phyloP scores from a whole-genome alignment of 768 basidiomycete genomes.

The Lactifluus subvellereus region DNA sequence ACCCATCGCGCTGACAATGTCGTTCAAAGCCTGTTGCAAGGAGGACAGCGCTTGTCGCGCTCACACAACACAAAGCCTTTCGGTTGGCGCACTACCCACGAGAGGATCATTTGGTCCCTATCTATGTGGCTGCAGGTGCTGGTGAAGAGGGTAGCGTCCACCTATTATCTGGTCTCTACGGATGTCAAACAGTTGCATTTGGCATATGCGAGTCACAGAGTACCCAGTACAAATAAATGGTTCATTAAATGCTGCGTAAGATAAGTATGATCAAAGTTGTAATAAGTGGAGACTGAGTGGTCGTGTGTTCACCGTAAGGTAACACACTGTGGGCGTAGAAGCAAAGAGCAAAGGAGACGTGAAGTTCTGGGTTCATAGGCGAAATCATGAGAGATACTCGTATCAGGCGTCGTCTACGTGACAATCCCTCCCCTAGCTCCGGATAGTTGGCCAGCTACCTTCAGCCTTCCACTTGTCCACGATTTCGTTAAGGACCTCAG shows the following conservation, averaged over 20 bases:
- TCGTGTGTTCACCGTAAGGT: neutral
- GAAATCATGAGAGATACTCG: slow-evolving; percentile 19
- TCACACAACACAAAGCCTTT: slow-evolving; percentile 58
- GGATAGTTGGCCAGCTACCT: slow-evolving; percentile 40
- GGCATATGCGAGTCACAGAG: slow-evolving; percentile 36
- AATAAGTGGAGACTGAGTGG: slow-evolving; percentile 6
- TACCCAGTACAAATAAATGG: slow-evolving; percentile 11
- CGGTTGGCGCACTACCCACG: slow-evolving; percentile 58
- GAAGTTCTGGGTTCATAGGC: slow-evolving; percentile 10
- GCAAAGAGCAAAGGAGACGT: slow-evolving; percentile 6
- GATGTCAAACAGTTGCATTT: slow-evolving; percentile 62
- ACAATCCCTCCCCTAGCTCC: slow-evolving; percentile 4
- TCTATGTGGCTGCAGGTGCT: slow-evolving; percentile 73
- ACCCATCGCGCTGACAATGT: neutral
- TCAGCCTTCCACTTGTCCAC: slow-evolving; percentile 80
- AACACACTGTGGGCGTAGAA: neutral
- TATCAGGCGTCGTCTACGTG: slow-evolving; percentile 9
- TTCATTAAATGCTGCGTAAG: slow-evolving; percentile 18
- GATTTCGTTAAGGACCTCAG: slow-evolving; percentile 57
- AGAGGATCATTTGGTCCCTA: slow-evolving; percentile 75
- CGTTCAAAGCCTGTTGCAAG: slow-evolving; percentile 41
- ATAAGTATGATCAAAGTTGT: slow-evolving; percentile 16
- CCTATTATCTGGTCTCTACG: slow-evolving; percentile 49
- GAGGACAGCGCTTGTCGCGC: slow-evolving; percentile 47
- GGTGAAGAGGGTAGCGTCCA: slow-evolving; percentile 49